Percentiles rank a stretch among this genome's conserved stretches.
Evolutionary conservation across 2,329 filamentous ascomycete genomes (phyloP).

Genomic region (Apiospora phragmitis): DNA sequence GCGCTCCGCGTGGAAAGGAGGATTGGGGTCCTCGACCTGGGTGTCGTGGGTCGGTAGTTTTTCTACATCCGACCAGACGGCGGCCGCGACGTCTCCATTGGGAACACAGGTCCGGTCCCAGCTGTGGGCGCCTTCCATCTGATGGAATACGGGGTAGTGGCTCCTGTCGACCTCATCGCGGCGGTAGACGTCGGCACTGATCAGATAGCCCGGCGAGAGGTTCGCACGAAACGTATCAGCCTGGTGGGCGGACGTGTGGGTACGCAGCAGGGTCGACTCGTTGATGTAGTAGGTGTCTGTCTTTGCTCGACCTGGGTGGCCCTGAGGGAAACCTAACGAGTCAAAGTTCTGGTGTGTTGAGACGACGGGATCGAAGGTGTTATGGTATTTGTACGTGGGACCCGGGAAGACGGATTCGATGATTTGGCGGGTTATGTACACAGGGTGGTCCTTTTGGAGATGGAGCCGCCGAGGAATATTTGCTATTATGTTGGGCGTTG

Average conservation of each 20-base stretch:
- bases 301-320: slow-evolving; percentile 83
- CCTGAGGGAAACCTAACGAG: slow-evolving; percentile 84
- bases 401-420: slow-evolving; percentile 85
- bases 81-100: slow-evolving; percentile 59
- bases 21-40: slow-evolving; percentile 80
- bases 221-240: slow-evolving; percentile 76
- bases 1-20: slow-evolving; percentile 71
- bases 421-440: slow-evolving; percentile 86
- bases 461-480: slow-evolving; percentile 80
- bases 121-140: slow-evolving; percentile 93
- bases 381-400: slow-evolving; percentile 74
- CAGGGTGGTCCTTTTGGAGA: slow-evolving; percentile 84
- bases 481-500: slow-evolving; percentile 71
- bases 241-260: slow-evolving; percentile 94
- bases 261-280: slow-evolving; percentile 77
- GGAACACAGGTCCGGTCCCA: slow-evolving; percentile 73
- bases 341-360: slow-evolving; percentile 90
- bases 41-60: slow-evolving; percentile 73
- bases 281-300: slow-evolving; percentile 98
- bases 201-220: slow-evolving; percentile 77
- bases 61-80: slow-evolving; percentile 70
- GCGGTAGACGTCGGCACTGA: slow-evolving; percentile 93
- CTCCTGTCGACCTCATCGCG: slow-evolving; percentile 92
- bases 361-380: slow-evolving; percentile 79
- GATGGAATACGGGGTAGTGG: slow-evolving; percentile 96